Evolutionary conservation across 139 green algal genomes (phyloP), one percentile per base, ranked within the genome.

Genomic region (Marvania coccoides): DNA sequence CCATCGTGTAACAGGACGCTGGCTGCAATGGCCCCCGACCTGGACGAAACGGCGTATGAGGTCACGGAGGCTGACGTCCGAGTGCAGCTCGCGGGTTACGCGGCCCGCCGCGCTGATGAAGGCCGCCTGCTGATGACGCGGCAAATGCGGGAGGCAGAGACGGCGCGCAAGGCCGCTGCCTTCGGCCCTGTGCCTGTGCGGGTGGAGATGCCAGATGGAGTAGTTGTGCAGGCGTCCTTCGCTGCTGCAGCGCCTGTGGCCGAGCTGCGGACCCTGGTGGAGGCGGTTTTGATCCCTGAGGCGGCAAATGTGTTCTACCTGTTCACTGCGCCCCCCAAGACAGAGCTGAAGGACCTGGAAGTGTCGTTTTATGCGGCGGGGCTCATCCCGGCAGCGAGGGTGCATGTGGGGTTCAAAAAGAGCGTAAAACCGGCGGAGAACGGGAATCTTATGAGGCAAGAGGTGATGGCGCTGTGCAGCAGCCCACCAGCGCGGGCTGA

Each of bases 251-350:
- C 59, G 40, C 10, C 34, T 23, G n/a, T 48, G 5, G 12, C 28
- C 13, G 33, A 24, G 5, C 7, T 66, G 13, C 26, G 56, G 7
- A 26, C 33, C 6, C 24, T 58, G 14, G 15, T 56, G 24, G n/a
- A 14, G 6, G 13, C 19, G 14, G 13, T 29, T 10, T 29, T 66
- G 12, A 13, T 15, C 29, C 23, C 57, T 47, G 59, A 66, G 23
- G 4, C 33, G 37, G 5, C 15, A 10, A 64, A 55, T 12, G 19
- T n/a, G 13, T 15, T 64, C 12, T 56, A 55, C 5, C 14, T 64
- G 8, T 64, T 57, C 31, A 64, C 57, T 56, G 14, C 57, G 19
- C 57, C 57, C 19, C 57, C 57, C 29, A 64, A 64, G 29, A 57
- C 7, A 64, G 26, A 37, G 6, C 26, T 64, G 19, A 6, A 55